These are phyloP conservation scores for Trichosanthes truncata DNA, from an alignment of 306 rosid species.

Conservation along the genomic window DNA sequence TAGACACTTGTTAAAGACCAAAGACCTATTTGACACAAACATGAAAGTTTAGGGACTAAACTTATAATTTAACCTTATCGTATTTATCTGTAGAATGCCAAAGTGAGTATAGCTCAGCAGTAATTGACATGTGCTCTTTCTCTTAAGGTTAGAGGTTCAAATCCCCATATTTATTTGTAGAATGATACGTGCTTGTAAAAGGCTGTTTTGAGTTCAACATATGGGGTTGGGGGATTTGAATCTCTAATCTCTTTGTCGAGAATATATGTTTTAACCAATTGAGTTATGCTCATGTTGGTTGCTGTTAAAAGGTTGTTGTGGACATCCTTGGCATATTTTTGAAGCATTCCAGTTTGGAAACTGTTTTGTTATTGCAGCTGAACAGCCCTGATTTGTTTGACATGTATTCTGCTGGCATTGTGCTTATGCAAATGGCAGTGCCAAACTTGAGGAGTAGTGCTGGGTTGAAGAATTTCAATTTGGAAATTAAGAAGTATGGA, in stretches of 20 bases:
- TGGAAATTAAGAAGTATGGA: conserved; percentile 50
- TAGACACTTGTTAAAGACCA: too few relatives aligned
- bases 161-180: background rate
- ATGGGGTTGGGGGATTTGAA: too few relatives aligned
- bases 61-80: too few relatives aligned
- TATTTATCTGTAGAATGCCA: background rate
- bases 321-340: background rate
- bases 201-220: background rate
- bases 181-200: background rate
- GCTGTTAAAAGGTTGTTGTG: background rate
- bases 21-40: too few relatives aligned
- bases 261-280: too few relatives aligned
- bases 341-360: conserved; percentile 2
- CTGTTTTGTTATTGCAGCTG: conserved; percentile 45
- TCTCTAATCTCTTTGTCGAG: too few relatives aligned
- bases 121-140: too few relatives aligned
- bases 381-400: conserved; percentile 95
- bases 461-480: conserved; percentile 77
- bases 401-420: conserved; percentile 94
- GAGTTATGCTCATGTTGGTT: too few relatives aligned
- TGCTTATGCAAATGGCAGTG: conserved; percentile 87
- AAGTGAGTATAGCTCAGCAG: too few relatives aligned
- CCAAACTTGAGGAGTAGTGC: conserved; percentile 65
- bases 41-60: too few relatives aligned
- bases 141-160: too few relatives aligned